phyloP scores from a whole-genome alignment of 1,284 basidiomycete genomes.

The Paramarasmius palmivorus region DNA sequence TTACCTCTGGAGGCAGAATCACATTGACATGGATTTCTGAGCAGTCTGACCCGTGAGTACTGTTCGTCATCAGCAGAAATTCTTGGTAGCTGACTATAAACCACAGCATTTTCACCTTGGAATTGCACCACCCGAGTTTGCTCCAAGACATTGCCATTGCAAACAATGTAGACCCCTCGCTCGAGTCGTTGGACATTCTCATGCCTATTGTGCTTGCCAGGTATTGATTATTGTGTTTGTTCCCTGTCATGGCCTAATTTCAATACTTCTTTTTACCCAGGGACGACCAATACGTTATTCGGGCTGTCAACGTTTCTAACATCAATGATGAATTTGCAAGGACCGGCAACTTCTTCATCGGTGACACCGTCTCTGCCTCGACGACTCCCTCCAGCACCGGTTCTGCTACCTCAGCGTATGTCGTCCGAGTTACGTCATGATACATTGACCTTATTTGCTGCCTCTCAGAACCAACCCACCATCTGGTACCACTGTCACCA shows the following conservation, averaged over 20 bases:
- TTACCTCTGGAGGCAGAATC: background rate
- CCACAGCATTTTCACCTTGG: background rate
- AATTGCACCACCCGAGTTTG: background rate
- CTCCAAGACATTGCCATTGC: background rate
- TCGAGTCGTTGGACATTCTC: background rate
- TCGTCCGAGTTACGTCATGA: background rate
- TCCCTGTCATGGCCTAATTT: background rate
- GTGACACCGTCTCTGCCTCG: background rate
- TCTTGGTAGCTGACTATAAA: too few relatives aligned
- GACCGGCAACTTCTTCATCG: background rate
- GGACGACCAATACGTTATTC: background rate
- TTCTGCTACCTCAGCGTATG: background rate
- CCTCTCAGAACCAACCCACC: background rate
- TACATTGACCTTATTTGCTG: background rate
- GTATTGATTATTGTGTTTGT: background rate
- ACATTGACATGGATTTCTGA: background rate
- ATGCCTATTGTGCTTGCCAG: background rate
- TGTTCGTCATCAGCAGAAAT: too few relatives aligned
- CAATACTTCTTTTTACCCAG: background rate
- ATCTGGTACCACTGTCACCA: background rate
- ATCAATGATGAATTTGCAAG: background rate
- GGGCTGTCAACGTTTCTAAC: constrained; percentile 1
- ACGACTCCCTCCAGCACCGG: background rate
- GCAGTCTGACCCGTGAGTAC: background rate
- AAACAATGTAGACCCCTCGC: background rate